Base-by-base conservation (phyloP, 2,329 filamentous ascomycete genomes). In the Ceratocystis colombiana region DNA sequence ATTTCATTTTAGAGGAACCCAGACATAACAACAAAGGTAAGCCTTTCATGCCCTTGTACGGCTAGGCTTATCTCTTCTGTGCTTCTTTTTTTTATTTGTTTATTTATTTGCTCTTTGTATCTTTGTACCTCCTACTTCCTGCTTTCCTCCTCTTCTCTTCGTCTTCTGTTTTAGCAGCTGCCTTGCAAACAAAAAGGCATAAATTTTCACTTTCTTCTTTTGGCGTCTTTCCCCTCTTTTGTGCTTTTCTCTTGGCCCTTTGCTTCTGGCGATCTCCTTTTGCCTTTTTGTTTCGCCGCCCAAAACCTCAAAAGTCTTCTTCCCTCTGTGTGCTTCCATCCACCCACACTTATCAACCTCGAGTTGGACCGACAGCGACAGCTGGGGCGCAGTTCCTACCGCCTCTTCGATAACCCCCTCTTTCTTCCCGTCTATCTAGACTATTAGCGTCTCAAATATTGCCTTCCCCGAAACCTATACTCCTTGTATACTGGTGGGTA, bases 161-260 rank as follows among this genome's bases (percentile, higher is more conserved):
- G 53, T 57, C 30, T 62, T 37, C 20, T 62, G 22, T 46, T 45
- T 46, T 22, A 41, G 28, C 37, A 46, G 17, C 37, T 46, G 37
- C 37, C n/a, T 37, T 45, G 33, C 33, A 62, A 62, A 44, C 37
- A 28, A 62, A 61, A 10, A 33, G n/a, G 2, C 57, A 37, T 20
- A 45, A 45, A 44, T 46, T 46, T 62, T 62, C 33, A 17, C 25
- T 1, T 62, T 28, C 33, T 62, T 62, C n/a, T 62, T 46, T 46
- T 44, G 20, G 17, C 61, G 6, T 62, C 6, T 17, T 25, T 33
- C 30, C 20, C 61, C 61, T 45, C 37, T 62, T 37, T 30, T 33
- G 28, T 50, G 22, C 17, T 12, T n/a, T 20, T 22, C 22, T n/a
- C n/a, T 25, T 53, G 48, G n/a, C n/a, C 10, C n/a, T 10, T 53